phyloP scores from a whole-genome alignment of 148 eudicot genomes.

The Nepenthes gracilis region DNA sequence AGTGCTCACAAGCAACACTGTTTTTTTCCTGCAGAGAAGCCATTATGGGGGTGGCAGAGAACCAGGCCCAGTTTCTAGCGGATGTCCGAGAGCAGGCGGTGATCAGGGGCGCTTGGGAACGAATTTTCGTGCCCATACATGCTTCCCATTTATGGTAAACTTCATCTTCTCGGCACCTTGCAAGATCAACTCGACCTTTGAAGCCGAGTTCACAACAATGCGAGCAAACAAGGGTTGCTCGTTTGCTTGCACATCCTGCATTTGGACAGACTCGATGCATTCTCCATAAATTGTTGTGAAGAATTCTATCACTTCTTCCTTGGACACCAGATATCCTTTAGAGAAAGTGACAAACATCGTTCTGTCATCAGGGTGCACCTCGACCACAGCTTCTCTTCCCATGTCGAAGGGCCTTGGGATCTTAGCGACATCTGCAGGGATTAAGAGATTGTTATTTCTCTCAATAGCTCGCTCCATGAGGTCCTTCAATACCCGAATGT shows the following conservation, averaged over 20 bases:
- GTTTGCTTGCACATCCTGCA: background rate
- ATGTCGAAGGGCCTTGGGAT: too few species aligned
- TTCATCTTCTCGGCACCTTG: constrained; percentile 5
- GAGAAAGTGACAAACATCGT: constrained; percentile 31
- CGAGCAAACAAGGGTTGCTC: constrained; percentile 19
- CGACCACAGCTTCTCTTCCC: background rate
- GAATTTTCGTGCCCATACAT: constrained; percentile 35
- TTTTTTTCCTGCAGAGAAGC: too few species aligned
- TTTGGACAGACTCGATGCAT: constrained; percentile 20
- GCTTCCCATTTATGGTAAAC: constrained; percentile 23
- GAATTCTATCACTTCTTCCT: constrained; percentile 9
- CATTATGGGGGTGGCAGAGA: background rate
- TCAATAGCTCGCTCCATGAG: too few species aligned
- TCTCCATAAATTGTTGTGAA: constrained; percentile 16
- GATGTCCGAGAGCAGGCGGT: background rate
- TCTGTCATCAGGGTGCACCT: constrained; percentile 11
- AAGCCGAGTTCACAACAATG: constrained; percentile 14
- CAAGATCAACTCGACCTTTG: constrained; percentile 12
- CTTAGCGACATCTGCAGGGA: too few species aligned
- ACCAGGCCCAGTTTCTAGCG: background rate
- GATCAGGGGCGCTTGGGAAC: background rate
- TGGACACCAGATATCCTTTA: constrained; percentile 9
- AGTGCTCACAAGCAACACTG: too few species aligned
- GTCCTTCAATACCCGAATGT: too few species aligned
- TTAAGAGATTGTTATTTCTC: too few species aligned